phyloP scores from a whole-genome alignment of 2,329 filamentous ascomycete genomes.

The Aspergillus piperis region DNA sequence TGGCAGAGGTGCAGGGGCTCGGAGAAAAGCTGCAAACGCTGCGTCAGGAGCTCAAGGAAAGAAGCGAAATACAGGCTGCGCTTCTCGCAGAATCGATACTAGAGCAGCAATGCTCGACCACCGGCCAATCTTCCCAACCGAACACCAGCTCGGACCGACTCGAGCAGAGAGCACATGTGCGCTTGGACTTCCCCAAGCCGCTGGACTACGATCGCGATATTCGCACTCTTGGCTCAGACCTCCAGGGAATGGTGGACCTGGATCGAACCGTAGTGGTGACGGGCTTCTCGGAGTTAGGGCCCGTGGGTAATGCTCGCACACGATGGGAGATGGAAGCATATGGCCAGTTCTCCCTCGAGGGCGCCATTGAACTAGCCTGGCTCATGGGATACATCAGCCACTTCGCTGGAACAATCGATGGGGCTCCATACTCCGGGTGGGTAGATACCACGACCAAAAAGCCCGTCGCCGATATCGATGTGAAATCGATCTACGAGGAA shows the following conservation, averaged over 20 bases:
- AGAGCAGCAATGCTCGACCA: neutral
- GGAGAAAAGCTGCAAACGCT: neutral
- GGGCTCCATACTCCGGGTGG: conserved; percentile 2
- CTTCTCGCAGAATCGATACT: neutral
- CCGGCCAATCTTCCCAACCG: no score
- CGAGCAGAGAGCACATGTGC: neutral
- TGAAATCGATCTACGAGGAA: neutral
- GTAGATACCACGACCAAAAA: neutral
- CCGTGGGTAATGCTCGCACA: conserved; percentile 3
- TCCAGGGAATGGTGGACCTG: neutral
- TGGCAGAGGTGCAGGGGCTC: neutral
- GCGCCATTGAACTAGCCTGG: conserved; percentile 9
- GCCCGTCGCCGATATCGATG: neutral
- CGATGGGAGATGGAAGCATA: conserved; percentile 12
- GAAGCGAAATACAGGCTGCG: neutral
- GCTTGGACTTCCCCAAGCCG: neutral
- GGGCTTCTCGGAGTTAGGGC: conserved; percentile 7
- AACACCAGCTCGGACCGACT: neutral
- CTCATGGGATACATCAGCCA: conserved; percentile 4
- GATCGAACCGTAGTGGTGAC: conserved; percentile 1
- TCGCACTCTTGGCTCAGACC: neutral
- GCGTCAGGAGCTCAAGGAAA: neutral
- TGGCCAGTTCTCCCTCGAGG: neutral
- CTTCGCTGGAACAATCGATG: neutral
- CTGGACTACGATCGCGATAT: neutral